Evolutionary conservation across 192 early-diverging fungal species (phyloP), one percentile per base, ranked within the genome.

Genomic region (Funneliformis mosseae): DNA sequence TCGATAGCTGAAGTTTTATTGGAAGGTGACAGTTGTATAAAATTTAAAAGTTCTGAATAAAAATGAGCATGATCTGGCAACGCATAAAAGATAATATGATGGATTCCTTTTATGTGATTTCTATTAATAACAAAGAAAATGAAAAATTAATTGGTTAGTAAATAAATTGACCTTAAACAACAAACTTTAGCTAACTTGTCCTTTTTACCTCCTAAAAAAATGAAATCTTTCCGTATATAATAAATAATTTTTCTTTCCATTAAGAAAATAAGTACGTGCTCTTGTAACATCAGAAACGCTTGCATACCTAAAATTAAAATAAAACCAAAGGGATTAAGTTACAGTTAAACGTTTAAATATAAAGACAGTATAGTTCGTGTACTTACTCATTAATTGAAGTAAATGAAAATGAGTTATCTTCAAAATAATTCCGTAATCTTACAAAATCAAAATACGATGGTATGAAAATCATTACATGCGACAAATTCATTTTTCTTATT

Each of bases 361-460:
- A 25, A 45, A 70, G 16, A 70, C 14, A 70, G 33, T 28, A 76
- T 38, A 14, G 48, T 39, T 25, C 41, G 27, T 38, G 8, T 16
- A 16, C 83, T 88, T 81, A 94, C 90, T 99, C 98, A 63, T 90
- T 95, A 38, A 98, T 90, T n/a, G 88, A 85, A 10, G 86, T 93
- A 87, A 95, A 94, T 12, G 91, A 89, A 78, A 89, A 94, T 74
- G 89, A 85, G 79, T 91, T 91, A 78, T 94, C 92, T 33, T 89
- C 85, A 74, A 97, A 88, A 83, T 95, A 91, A 82, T 99, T 99
- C 60, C 97, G 88, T 60, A 99, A 73, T 9, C 96, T 89, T 16
- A 99, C 94, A 90, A 93, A 99, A 80, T 99, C 98, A 90, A 98
- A 97, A 82, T 99, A 99, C 10, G 93, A 95, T 10, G 97, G 93